Percentiles rank a stretch among this genome's conserved stretches.
Evolutionary conservation across 2,329 filamentous ascomycete species (phyloP).

Genomic region (Ophiosphaerella narmari): DNA sequence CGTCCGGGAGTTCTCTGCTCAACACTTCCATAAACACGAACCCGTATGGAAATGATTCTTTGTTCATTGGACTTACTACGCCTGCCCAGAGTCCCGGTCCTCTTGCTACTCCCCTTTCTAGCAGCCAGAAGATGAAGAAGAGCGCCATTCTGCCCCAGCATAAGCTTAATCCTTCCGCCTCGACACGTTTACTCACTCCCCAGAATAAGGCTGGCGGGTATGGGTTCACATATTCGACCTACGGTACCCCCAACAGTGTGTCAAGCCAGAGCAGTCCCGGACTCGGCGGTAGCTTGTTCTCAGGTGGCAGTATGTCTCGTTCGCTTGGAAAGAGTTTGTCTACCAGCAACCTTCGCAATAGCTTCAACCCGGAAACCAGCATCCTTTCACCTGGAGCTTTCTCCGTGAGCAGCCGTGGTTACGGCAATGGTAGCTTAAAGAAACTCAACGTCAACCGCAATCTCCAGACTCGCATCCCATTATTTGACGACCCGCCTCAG

Average conservation of each 20-base stretch:
- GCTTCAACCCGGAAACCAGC: constrained; percentile 81
- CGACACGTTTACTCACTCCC: constrained; percentile 79
- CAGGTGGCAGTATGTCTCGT: constrained; percentile 67
- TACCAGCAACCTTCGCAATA: constrained; percentile 81
- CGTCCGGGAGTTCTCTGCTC: constrained; percentile 53
- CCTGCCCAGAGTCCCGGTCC: constrained; percentile 78
- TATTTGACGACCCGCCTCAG: constrained; percentile 62
- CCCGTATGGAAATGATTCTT: constrained; percentile 84
- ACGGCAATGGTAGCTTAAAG: constrained; percentile 67
- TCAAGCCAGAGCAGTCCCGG: constrained; percentile 76
- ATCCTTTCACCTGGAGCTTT: constrained; percentile 86
- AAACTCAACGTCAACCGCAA: constrained; percentile 91
- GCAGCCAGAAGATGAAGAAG: constrained; percentile 75
- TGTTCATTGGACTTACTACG: constrained; percentile 76
- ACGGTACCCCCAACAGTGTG: constrained; percentile 77
- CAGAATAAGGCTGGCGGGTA: constrained; percentile 71
- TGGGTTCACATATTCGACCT: constrained; percentile 91
- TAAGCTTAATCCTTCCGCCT: constrained; percentile 81
- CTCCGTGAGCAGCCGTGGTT: constrained; percentile 61
- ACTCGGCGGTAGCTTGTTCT: constrained; percentile 47
- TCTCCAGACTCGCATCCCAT: constrained; percentile 67
- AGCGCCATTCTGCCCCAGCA: constrained; percentile 82
- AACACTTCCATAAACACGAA: constrained; percentile 67
- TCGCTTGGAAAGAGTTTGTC: constrained; percentile 86
- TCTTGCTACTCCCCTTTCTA: constrained; percentile 84